Conservation (phyloP, 2,329 filamentous ascomycete genomes). For the Acarospora socialis region DNA sequence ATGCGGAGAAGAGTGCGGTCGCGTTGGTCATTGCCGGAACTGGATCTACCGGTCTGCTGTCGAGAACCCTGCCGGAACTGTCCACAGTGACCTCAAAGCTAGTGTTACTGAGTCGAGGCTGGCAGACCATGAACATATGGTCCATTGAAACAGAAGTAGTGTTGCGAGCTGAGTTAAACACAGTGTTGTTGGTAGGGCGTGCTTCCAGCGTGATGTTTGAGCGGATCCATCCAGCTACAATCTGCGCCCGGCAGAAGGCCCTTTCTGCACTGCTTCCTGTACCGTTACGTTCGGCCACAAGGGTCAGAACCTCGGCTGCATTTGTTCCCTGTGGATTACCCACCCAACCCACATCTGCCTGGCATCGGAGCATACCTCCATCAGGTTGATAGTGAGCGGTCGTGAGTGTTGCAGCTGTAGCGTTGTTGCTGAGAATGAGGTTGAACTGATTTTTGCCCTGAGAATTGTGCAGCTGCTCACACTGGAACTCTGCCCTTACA, state of each 20-base stretch:
- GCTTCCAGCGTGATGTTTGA: slow-evolving; percentile 5
- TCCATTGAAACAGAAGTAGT: slow-evolving; percentile 9
- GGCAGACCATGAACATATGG: slow-evolving; percentile 24
- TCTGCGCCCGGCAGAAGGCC: not conserved
- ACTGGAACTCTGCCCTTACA: slow-evolving; percentile 24
- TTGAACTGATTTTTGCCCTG: not conserved
- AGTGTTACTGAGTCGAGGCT: slow-evolving; percentile 20
- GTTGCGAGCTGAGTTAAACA: too few species aligned
- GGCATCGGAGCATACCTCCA: slow-evolving; percentile 3
- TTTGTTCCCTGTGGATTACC: slow-evolving; percentile 12
- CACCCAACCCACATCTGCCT: slow-evolving; percentile 2
- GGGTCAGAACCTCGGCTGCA: slow-evolving; percentile 5
- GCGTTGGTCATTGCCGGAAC: not conserved
- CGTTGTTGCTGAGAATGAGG: not conserved
- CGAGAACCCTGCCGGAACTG: slow-evolving; percentile 18
- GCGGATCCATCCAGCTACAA: slow-evolving; percentile 5
- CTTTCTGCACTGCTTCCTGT: not conserved
- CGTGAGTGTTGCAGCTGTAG: not conserved
- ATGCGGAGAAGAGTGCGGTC: not conserved
- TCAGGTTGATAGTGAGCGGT: not conserved
- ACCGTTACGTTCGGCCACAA: too few species aligned
- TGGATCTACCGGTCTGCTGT: not conserved
- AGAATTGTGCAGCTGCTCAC: slow-evolving; percentile 16
- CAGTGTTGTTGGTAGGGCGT: too few species aligned
- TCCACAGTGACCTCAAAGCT: slow-evolving; percentile 24